Percentiles rank a stretch among this genome's conserved stretches.
Evolutionary conservation across 1,284 basidiomycete species (phyloP).

Genomic region (Puccinia coronata): DNA sequence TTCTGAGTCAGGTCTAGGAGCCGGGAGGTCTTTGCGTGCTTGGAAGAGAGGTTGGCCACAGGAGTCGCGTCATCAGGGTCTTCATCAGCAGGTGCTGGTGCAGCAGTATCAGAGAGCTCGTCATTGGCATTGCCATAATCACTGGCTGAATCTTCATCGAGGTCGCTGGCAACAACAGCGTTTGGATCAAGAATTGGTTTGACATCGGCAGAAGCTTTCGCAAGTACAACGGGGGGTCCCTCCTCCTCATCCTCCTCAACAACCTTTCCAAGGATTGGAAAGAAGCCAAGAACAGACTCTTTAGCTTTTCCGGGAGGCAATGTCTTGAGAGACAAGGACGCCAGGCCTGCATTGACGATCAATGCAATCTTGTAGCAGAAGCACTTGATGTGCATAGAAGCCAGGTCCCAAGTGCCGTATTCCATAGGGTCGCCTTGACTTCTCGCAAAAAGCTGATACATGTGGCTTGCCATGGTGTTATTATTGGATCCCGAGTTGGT

Average conservation of each 20-base stretch:
- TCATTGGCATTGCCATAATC: not conserved
- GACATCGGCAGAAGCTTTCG: not conserved
- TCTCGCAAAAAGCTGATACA: not conserved
- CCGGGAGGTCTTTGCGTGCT: not conserved
- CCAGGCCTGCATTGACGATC: slow-evolving; percentile 14
- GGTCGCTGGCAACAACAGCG: not conserved
- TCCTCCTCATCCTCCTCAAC: slow-evolving; percentile 19
- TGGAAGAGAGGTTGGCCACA: not conserved
- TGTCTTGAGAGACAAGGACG: not conserved
- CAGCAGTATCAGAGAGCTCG: not conserved
- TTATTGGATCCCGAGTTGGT: slow-evolving; percentile 15
- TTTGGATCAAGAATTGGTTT: not conserved
- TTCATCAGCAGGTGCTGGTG: not conserved
- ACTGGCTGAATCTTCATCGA: not conserved
- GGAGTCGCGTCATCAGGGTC: not conserved
- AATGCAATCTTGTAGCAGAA: slow-evolving; percentile 32
- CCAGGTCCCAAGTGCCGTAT: not conserved
- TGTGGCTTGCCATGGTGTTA: slow-evolving; percentile 7
- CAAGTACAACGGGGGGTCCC: not conserved
- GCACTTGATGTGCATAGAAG: slow-evolving; percentile 21
- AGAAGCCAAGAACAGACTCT: no score
- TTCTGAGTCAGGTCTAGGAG: not conserved
- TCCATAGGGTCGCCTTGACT: not conserved
- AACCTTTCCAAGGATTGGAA: not conserved
- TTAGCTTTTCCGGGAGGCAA: not conserved